These are phyloP conservation scores for Pyrus pyrifolia DNA, from an alignment of 306 rosid species.

Conservation along the genomic window DNA sequence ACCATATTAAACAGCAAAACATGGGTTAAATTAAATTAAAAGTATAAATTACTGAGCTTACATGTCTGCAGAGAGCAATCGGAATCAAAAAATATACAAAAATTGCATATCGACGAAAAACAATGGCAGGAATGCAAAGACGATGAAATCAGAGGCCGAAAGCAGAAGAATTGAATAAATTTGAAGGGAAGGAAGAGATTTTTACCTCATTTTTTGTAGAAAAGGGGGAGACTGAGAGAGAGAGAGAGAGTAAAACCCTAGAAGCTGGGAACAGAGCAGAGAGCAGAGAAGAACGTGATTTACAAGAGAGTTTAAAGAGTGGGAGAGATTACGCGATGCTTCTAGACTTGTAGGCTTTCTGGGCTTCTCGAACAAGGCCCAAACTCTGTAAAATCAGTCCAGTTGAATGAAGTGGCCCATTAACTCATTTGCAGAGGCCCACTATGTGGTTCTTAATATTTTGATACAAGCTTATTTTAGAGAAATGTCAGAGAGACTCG, in stretches of 20 bases:
- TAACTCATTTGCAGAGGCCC: not conserved
- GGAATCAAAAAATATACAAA: not conserved
- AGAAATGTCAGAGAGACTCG: no score
- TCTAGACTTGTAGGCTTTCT: not conserved
- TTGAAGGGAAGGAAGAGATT: not conserved
- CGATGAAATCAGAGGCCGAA: not conserved
- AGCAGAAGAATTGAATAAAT: not conserved
- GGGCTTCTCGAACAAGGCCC: not conserved
- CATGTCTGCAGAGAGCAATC: not conserved
- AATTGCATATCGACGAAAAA: not conserved
- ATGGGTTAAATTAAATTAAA: not conserved
- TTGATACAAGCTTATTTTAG: no score
- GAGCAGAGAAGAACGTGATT: not conserved
- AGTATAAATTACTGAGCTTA: not conserved
- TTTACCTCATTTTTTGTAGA: slow-evolving; percentile 6
- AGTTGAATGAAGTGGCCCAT: not conserved
- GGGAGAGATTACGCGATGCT: not conserved
- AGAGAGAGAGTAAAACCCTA: slow-evolving; percentile 2
- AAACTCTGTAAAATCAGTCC: not conserved
- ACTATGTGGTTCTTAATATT: not conserved
- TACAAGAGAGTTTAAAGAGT: not conserved
- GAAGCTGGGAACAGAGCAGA: not conserved
- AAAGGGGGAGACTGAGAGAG: not conserved
- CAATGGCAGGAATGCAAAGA: not conserved
- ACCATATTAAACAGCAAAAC: not conserved